Conservation (phyloP, 768 basidiomycete species). For the Mrakia blollopis region DNA sequence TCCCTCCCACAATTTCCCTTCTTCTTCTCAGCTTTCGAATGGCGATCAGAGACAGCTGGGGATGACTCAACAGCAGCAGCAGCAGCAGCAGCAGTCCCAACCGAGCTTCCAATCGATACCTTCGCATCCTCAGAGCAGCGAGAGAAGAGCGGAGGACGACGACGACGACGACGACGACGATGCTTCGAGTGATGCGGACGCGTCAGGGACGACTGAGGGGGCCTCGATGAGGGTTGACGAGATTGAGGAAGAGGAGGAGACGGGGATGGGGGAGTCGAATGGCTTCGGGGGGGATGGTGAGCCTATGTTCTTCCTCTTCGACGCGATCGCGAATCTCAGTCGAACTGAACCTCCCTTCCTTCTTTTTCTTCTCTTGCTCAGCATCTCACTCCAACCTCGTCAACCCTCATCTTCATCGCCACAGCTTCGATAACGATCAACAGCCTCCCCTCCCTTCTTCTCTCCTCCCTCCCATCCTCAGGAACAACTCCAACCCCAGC, state of each 20-base stretch:
- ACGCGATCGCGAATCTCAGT: not conserved
- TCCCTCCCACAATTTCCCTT: not conserved
- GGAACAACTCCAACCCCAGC: no score
- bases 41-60: not conserved
- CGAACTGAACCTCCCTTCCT: not conserved
- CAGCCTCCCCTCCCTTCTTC: not conserved
- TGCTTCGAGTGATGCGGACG: not conserved
- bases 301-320: no score
- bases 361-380: not conserved
- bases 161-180: not conserved
- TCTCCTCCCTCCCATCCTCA: not conserved
- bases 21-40: not conserved
- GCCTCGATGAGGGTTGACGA: not conserved
- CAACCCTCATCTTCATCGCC: not conserved
- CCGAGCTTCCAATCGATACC: not conserved
- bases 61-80: not conserved
- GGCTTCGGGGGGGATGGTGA: not conserved
- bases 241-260: no score
- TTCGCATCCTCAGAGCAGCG: slow-evolving; percentile 3
- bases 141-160: not conserved
- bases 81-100: slow-evolving; percentile 1
- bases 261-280: not conserved
- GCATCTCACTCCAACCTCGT: not conserved
- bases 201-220: not conserved
- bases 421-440: not conserved